Base-by-base conservation (phyloP, 192 early-diverging fungal genomes). In the Podochytrium sp. region DNA sequence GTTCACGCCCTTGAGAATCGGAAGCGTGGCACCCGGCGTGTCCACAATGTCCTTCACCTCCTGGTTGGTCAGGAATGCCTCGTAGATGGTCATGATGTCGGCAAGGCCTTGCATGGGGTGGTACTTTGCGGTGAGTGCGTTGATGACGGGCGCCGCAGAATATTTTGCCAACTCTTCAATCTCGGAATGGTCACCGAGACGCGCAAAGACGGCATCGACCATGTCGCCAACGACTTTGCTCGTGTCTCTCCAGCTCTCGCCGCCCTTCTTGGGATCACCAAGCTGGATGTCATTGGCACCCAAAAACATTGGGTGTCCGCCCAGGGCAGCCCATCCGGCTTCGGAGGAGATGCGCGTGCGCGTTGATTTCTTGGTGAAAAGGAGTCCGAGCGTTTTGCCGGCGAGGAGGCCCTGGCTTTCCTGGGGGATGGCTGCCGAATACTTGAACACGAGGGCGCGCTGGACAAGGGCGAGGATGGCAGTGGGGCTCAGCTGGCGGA, bases 31-130 rank as follows among this genome's bases (percentile, higher is more conserved):
- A 10, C 79, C 76, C 70, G 57, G 78, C 18, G 74, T 59, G 23
- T 82, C 83, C 1, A 68, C 65, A 10, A 56, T 18, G 25, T 10
- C 16, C 25, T 42, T 35, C 14, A 70, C 10, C 12, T 30, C 51
- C 10, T 10, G 42, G 1, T 42, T 23, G 1, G 20, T 23, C 12
- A 83, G 81, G 71, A 79, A 86, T 34, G 83, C 76, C 73, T 99
- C 96, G 87, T 98, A 95, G 52, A 99, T 82, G 0, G 96, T 97
- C 88, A 96, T 87, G 60, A 98, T 78, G 80, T 99, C 98, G 33
- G 96, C 98, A 7, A 99, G 83, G 57, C 93, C 95, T 80, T 99
- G 98, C 10, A 97, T 93, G 51, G 98, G 98, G 65, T 99, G 98
- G 80, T 92, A 98, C 74, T 92, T 91, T 56, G 92, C 92, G 30